Percentiles rank a stretch among this genome's conserved stretches.
Evolutionary conservation across 495 filamentous ascomycete species (phyloP).

Genomic region (Talaromyces thailandensis): DNA sequence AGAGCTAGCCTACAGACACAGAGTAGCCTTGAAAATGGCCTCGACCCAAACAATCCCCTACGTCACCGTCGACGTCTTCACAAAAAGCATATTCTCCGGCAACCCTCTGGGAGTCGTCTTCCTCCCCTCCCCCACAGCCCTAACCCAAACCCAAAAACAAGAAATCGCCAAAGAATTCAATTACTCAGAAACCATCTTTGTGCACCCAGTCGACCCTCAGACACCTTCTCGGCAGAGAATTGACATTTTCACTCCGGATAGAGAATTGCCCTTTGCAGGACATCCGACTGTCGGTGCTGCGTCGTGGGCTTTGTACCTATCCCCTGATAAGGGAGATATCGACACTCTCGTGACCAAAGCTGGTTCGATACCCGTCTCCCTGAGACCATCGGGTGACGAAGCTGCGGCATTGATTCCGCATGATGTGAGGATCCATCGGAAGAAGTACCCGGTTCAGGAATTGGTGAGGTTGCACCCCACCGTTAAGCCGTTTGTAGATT

Average conservation of each 20-base stretch:
- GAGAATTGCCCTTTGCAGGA: constrained; percentile 66
- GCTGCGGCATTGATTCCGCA: constrained; percentile 55
- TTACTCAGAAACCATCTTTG: constrained; percentile 74
- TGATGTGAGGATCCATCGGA: constrained; percentile 52
- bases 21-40: background rate
- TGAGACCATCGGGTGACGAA: constrained; percentile 15
- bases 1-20: background rate
- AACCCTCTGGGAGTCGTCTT: constrained; percentile 36
- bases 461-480: constrained; percentile 23
- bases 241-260: constrained; percentile 59
- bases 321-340: constrained; percentile 14
- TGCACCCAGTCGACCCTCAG: constrained; percentile 32
- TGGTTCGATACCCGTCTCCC: constrained; percentile 44
- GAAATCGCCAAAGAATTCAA: constrained; percentile 72
- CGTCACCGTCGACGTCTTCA: constrained; percentile 38
- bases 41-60: constrained; percentile 10
- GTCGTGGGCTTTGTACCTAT: constrained; percentile 36
- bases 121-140: constrained; percentile 18
- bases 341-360: constrained; percentile 50
- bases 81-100: constrained; percentile 25
- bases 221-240: constrained; percentile 22
- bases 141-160: constrained; percentile 34
- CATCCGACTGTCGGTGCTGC: constrained; percentile 70
- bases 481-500: constrained; percentile 15
- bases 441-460: constrained; percentile 17